Percentiles rank a stretch among this genome's conserved stretches.
These are phyloP conservation scores for Orbilia ellipsospora DNA, from an alignment of 2,329 filamentous ascomycete species.

Conservation along the genomic window DNA sequence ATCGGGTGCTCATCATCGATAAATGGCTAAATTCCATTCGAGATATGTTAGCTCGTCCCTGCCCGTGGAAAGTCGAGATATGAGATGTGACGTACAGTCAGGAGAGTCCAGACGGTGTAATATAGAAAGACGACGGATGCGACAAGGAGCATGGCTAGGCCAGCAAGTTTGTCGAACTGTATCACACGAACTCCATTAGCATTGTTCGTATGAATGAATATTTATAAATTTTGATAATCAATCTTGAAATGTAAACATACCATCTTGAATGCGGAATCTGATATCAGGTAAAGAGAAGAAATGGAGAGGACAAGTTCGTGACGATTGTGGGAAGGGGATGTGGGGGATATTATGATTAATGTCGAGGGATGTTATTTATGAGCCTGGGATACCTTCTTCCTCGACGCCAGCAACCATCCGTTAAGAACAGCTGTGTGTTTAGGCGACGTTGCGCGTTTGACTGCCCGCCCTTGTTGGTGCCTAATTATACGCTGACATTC, in stretches of 20 bases:
- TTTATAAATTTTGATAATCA: too few species aligned
- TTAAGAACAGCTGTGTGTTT: slow-evolving; percentile 24
- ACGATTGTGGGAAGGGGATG: slow-evolving; percentile 11
- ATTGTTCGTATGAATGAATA: too few species aligned
- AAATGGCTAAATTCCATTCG: slow-evolving; percentile 76
- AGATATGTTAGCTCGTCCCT: slow-evolving; percentile 8
- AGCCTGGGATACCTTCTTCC: too few species aligned
- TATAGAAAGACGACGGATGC: slow-evolving; percentile 82
- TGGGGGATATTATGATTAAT: slow-evolving; percentile 1
- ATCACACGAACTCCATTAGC: slow-evolving; percentile 41
- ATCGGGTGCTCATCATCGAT: slow-evolving; percentile 94
- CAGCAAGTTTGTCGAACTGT: slow-evolving; percentile 89
- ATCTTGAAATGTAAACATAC: slow-evolving; percentile 3
- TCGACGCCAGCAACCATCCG: not conserved
- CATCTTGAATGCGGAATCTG: slow-evolving; percentile 46
- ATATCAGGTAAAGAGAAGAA: slow-evolving; percentile 2
- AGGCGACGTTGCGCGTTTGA: slow-evolving; percentile 55
- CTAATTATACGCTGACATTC: slow-evolving; percentile 23
- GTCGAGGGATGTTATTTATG: slow-evolving; percentile 24
- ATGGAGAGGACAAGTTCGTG: not conserved
- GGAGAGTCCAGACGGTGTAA: slow-evolving; percentile 96
- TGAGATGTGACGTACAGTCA: slow-evolving; percentile 81
- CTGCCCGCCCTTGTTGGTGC: slow-evolving; percentile 15
- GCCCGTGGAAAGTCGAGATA: not conserved
- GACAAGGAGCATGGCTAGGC: slow-evolving; percentile 79